These are phyloP conservation scores for Calonectria pseudoturangicola DNA, from an alignment of 2,329 filamentous ascomycete genomes.

Conservation along the genomic window DNA sequence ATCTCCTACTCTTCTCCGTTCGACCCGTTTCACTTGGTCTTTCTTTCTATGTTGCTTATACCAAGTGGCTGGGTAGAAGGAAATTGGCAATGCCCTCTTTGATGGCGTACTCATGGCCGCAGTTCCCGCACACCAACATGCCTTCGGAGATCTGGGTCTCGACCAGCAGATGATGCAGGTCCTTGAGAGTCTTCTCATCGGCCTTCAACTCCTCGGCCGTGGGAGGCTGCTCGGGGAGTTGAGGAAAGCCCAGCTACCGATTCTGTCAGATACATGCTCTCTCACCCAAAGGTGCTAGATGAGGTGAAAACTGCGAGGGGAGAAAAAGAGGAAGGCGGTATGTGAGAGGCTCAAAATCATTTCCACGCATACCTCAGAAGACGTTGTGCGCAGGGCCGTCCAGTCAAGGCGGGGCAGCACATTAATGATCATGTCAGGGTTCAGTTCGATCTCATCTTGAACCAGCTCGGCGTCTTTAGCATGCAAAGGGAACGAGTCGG, in stretches of 20 bases:
- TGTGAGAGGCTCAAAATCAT: conserved; percentile 44
- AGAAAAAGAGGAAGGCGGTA: background rate
- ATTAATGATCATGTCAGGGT: conserved; percentile 87
- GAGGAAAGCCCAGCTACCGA: conserved; percentile 84
- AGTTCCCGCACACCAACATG: conserved; percentile 91
- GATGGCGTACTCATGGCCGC: conserved; percentile 94
- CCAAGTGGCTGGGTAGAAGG: conserved; percentile 92
- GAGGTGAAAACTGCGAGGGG: no score
- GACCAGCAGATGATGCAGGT: conserved; percentile 87
- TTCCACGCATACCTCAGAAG: conserved; percentile 79
- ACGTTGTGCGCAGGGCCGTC: conserved; percentile 84
- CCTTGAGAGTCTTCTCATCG: conserved; percentile 82
- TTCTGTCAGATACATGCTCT: background rate
- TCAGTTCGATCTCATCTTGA: conserved; percentile 88
- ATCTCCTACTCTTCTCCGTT: conserved; percentile 8
- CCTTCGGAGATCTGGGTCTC: conserved; percentile 94
- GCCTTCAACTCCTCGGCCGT: conserved; percentile 76
- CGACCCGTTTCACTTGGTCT: background rate
- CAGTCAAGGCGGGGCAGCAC: conserved; percentile 93
- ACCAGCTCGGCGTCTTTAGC: conserved; percentile 94
- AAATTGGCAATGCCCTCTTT: conserved; percentile 99
- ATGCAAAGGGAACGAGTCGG: conserved; percentile 90
- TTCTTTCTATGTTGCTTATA: conserved; percentile 61
- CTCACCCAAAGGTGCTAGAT: background rate
- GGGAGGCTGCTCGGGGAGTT: conserved; percentile 79